These are phyloP conservation scores for Xerocomus potaroensis DNA, from an alignment of 768 basidiomycete genomes.

Conservation along the genomic window DNA sequence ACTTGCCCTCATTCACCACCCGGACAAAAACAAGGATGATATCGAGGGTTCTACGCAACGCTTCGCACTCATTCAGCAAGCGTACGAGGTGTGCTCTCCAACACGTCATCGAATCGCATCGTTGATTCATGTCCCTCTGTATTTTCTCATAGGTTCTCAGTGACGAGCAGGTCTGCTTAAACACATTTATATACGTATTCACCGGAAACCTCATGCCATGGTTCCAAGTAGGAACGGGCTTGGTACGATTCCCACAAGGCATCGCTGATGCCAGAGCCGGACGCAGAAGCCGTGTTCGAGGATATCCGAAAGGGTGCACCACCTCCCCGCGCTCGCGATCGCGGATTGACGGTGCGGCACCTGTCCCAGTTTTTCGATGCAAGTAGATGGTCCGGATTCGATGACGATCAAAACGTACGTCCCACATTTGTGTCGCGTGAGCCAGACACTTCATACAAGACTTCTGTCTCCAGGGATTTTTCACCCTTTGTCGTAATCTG, in stretches of 20 bases:
- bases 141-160: slow-evolving; percentile 70
- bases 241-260: slow-evolving; percentile 96
- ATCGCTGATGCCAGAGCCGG: slow-evolving; percentile 74
- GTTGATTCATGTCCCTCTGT: neutral
- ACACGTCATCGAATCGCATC: neutral
- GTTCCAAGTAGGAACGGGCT: slow-evolving; percentile 79
- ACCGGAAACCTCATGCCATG: slow-evolving; percentile 12
- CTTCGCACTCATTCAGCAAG: slow-evolving; percentile 88
- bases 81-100: slow-evolving; percentile 74
- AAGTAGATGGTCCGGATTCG: slow-evolving; percentile 59
- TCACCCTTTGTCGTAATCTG: slow-evolving; percentile 80
- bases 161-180: slow-evolving; percentile 78
- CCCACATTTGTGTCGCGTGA: slow-evolving; percentile 1
- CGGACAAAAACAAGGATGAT: slow-evolving; percentile 83
- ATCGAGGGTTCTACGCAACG: slow-evolving; percentile 81
- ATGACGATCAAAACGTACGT: slow-evolving; percentile 58
- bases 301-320: slow-evolving; percentile 71
- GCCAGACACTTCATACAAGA: neutral
- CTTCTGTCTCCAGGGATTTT: slow-evolving; percentile 66
- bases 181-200: slow-evolving; percentile 1
- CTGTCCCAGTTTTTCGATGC: slow-evolving; percentile 81
- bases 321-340: slow-evolving; percentile 52
- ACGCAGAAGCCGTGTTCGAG: slow-evolving; percentile 80
- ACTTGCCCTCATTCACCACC: slow-evolving; percentile 81
- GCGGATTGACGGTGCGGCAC: slow-evolving; percentile 78